Conservation (phyloP, 805 yeast species). For the Pichia exigua region DNA sequence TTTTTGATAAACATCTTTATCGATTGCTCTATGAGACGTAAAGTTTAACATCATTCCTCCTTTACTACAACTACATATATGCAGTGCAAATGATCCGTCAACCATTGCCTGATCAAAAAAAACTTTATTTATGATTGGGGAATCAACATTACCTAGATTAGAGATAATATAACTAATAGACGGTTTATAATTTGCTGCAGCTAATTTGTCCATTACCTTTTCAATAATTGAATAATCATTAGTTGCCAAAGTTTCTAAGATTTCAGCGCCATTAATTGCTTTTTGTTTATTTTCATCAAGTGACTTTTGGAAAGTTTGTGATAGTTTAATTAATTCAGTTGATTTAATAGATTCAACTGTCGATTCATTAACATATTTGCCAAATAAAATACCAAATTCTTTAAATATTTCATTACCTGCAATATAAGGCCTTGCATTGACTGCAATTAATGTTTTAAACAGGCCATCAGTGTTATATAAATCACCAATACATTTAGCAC, state of each 20-base stretch:
- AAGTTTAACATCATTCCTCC: slow-evolving; percentile 6
- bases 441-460: slow-evolving; percentile 7
- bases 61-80: not conserved
- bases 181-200: slow-evolving; percentile 4
- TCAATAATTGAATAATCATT: not conserved
- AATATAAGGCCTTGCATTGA: slow-evolving; percentile 5
- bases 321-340: not conserved
- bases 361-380: slow-evolving; percentile 1
- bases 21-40: slow-evolving; percentile 7
- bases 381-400: slow-evolving; percentile 8
- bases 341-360: not conserved
- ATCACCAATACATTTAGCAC: not conserved
- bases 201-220: slow-evolving; percentile 1
- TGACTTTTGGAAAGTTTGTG: slow-evolving; percentile 2
- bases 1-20: not conserved
- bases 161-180: slow-evolving; percentile 8
- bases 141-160: slow-evolving; percentile 6
- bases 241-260: not conserved
- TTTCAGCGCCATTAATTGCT: slow-evolving; percentile 2
- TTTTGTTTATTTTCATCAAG: not conserved
- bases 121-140: not conserved
- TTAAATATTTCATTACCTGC: not conserved
- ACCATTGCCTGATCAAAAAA: slow-evolving; percentile 13
- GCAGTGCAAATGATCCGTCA: slow-evolving; percentile 11
- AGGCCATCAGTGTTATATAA: not conserved